A percentile compares a stretch with the other conserved stretches of the same genome.
Evolutionary conservation across 371 early-diverging fungal genomes (phyloP).

Genomic region (Mucor plumbeus): DNA sequence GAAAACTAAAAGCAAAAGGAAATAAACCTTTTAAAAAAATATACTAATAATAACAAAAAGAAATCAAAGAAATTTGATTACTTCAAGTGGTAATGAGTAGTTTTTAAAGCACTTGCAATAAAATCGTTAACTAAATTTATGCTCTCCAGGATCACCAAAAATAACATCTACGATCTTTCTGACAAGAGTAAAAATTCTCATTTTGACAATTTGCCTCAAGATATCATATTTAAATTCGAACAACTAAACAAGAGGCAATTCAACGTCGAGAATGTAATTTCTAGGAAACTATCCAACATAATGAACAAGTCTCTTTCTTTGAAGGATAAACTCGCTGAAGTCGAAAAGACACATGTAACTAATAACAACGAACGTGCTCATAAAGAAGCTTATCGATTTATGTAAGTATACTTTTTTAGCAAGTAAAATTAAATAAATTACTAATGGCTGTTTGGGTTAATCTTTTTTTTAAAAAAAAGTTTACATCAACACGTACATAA

Average conservation of each 20-base stretch:
- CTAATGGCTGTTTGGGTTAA: slow-evolving; percentile 10
- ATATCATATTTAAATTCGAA: slow-evolving; percentile 5
- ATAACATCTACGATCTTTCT: slow-evolving; percentile 8
- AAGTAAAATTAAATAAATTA: neutral
- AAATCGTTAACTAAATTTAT: slow-evolving; percentile 7
- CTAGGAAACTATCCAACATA: slow-evolving; percentile 1
- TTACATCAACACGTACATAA: slow-evolving; percentile 12
- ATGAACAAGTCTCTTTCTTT: slow-evolving; percentile 11
- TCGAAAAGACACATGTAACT: slow-evolving; percentile 1
- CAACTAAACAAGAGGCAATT: slow-evolving; percentile 2
- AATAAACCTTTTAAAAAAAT: too few species aligned
- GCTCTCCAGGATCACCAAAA: slow-evolving; percentile 15
- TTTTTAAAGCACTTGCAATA: neutral
- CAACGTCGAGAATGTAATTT: neutral
- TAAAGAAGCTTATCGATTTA: slow-evolving; percentile 20
- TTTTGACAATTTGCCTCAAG: neutral
- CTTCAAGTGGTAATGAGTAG: slow-evolving; percentile 22
- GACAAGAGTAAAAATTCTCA: slow-evolving; percentile 4
- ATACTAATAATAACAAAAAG: too few species aligned
- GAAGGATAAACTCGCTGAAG: slow-evolving; percentile 4
- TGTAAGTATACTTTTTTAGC: slow-evolving; percentile 16
- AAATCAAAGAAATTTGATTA: slow-evolving; percentile 1
- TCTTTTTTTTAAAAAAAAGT: slow-evolving; percentile 15
- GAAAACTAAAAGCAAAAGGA: neutral
- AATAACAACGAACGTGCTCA: slow-evolving; percentile 18